Evolutionary conservation across 176 grass and related monocot species (phyloP), one percentile per base, ranked within the genome.

Genomic region (Saccharum officinarum): DNA sequence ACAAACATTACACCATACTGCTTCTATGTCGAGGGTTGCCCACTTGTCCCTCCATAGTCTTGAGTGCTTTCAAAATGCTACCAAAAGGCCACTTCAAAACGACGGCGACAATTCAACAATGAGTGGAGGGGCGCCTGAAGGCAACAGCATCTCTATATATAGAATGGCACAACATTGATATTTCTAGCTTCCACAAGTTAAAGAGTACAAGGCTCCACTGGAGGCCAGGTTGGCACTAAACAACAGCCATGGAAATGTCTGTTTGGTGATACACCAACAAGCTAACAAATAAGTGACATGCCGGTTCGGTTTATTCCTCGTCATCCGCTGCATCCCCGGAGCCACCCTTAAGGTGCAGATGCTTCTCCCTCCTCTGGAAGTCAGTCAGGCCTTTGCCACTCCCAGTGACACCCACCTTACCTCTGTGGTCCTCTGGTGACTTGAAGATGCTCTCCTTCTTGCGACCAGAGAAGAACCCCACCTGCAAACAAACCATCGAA

Each of bases 361-460:
- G 93, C 83, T 99, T 99, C 88, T 99, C 97, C 79, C 97, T 91
- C 82, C 86, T 99, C 85, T 96, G 93, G 90, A 99, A 99, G 7
- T 99, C 97, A 0, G 97, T 99, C 69, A 99, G 81, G 38, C 97
- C 97, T 81, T 99, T 99, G 39, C 97, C 97, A 9, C 97, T 99
- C 22, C 97, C 97, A 6, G 90, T 99, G 76, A 99, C 97, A 44
- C 97, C 97, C 22, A 99, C 97, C 90, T 99, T 99, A 64, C 97
- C 97, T 67, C 81, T 94, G 30, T 94, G 87, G 87, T 99, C 97
- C 16, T 99, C 97, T 0, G 97, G 97, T 39, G 97, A 99, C 91
- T 99, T 99, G 88, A 99, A 99, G 68, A 99, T 99, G 86, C 97
- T 99, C 65, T 99, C 97, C 71, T 89, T 91, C 77, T 99, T 95